These are phyloP conservation scores for Fusarium aywerte DNA, from an alignment of 2,329 filamentous ascomycete species.

Conservation along the genomic window DNA sequence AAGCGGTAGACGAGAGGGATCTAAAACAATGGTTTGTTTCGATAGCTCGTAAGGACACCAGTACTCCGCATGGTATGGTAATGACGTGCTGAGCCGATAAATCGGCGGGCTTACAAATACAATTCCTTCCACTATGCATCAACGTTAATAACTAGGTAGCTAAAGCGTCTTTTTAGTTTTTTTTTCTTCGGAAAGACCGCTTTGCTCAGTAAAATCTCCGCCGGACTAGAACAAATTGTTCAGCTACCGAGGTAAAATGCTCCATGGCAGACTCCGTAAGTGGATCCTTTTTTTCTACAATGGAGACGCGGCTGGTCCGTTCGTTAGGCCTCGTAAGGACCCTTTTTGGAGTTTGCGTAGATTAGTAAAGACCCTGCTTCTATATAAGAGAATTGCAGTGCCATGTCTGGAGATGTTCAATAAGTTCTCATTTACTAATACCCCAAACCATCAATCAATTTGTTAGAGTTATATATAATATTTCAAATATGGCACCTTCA, in stretches of 20 bases:
- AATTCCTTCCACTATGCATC: background rate
- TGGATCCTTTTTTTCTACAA: background rate
- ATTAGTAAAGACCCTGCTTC: background rate
- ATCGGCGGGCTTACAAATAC: conserved; percentile 16
- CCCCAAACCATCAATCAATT: too few relatives aligned
- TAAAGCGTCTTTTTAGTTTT: background rate
- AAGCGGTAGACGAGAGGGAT: background rate
- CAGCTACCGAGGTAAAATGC: conserved; percentile 18
- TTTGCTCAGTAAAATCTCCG: conserved; percentile 11
- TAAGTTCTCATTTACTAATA: background rate
- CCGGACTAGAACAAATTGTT: background rate
- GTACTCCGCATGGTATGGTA: background rate
- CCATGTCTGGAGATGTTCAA: background rate
- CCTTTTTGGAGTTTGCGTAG: background rate
- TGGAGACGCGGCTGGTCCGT: background rate
- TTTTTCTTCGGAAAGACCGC: background rate
- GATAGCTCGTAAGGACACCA: background rate
- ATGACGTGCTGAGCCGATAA: background rate
- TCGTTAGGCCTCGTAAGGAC: background rate
- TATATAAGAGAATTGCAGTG: conserved; percentile 1
- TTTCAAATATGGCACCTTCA: conserved; percentile 7
- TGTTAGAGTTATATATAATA: background rate
- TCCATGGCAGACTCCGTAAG: background rate
- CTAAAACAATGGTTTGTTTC: too few relatives aligned
- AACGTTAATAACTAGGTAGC: conserved; percentile 19